These are phyloP conservation scores for Halteria grandinella DNA, from an alignment of 73 alveolate genomes.

Conservation along the genomic window DNA sequence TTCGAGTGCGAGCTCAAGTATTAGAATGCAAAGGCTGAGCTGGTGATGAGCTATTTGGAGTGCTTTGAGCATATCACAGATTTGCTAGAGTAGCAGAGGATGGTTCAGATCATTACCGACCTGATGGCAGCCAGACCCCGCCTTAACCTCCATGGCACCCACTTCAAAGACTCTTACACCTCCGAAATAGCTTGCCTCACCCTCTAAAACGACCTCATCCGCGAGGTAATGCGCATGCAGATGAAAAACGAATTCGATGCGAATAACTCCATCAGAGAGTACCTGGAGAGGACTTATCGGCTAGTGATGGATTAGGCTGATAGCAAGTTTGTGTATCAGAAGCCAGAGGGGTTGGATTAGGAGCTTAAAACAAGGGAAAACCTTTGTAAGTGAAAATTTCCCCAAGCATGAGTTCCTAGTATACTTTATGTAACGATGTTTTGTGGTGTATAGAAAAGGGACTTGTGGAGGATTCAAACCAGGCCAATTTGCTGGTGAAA, in stretches of 20 bases:
- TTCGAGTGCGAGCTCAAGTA: constrained; percentile 74
- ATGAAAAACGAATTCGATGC: constrained; percentile 78
- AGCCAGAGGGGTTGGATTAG: constrained; percentile 44
- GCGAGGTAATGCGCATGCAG: constrained; percentile 70
- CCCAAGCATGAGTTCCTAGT: background rate
- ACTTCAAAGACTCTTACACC: constrained; percentile 79
- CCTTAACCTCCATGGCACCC: constrained; percentile 76
- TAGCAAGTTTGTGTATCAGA: constrained; percentile 14
- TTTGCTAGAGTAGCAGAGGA: constrained; percentile 71
- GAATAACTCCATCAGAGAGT: constrained; percentile 60
- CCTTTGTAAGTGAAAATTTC: background rate
- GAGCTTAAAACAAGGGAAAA: constrained; percentile 48
- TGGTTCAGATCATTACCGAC: constrained; percentile 75
- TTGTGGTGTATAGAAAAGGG: constrained; percentile 39
- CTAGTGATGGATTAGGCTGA: constrained; percentile 22
- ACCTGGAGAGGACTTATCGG: constrained; percentile 40
- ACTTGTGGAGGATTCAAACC: background rate
- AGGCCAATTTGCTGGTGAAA: background rate
- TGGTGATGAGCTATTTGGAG: constrained; percentile 79
- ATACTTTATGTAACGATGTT: background rate
- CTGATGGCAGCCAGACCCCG: constrained; percentile 86
- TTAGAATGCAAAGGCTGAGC: constrained; percentile 79
- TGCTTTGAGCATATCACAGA: constrained; percentile 85
- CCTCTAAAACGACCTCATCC: constrained; percentile 71
- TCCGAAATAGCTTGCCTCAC: constrained; percentile 78